These are phyloP conservation scores for Pichia norvegensis DNA, from an alignment of 1,139 yeast genomes.

Conservation along the genomic window DNA sequence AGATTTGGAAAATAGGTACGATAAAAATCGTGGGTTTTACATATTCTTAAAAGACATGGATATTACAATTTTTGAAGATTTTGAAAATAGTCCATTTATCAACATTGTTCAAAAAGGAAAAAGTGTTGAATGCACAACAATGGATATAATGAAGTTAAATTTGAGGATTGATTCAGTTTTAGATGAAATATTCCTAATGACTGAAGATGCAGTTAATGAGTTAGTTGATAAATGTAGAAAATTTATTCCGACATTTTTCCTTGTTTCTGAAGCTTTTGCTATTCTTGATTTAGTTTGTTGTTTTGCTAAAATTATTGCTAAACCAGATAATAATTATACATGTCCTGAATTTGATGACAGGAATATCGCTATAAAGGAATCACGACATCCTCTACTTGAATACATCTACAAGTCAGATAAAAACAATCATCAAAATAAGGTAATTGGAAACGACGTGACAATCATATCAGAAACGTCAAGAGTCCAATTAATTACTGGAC, in stretches of 20 bases:
- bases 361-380: conserved; percentile 27
- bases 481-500: conserved; percentile 39
- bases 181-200: conserved; percentile 34
- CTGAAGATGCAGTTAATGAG: conserved; percentile 33
- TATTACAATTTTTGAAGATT: conserved; percentile 3
- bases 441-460: conserved; percentile 33
- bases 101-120: conserved; percentile 28
- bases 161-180: conserved; percentile 34
- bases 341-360: conserved; percentile 30
- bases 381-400: conserved; percentile 39
- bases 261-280: conserved; percentile 37
- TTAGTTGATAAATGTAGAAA: conserved; percentile 26
- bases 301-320: conserved; percentile 27
- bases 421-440: conserved; percentile 16
- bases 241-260: conserved; percentile 32
- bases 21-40: conserved; percentile 34
- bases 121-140: conserved; percentile 35
- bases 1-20: conserved; percentile 31
- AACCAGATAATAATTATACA: conserved; percentile 23
- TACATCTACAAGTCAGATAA: background rate
- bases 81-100: conserved; percentile 24
- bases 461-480: conserved; percentile 31
- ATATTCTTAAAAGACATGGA: conserved; percentile 25
- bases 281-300: conserved; percentile 36
- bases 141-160: conserved; percentile 36